Evolutionary conservation across 2,329 filamentous ascomycete species (phyloP).

Genomic region (Macrophomina tecta): DNA sequence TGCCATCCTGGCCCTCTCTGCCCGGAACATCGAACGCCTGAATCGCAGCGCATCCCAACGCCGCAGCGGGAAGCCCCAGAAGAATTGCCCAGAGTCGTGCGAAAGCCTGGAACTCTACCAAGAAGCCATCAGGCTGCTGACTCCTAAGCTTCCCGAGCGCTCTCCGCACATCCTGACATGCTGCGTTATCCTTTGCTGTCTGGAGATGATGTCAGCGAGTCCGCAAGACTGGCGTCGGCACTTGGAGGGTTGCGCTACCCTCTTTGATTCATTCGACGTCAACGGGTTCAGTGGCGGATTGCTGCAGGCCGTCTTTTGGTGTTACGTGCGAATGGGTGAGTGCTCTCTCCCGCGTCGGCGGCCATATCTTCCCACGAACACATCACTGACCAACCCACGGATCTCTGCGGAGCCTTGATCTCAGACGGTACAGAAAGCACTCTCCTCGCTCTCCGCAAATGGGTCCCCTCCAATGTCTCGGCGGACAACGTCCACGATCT

Average conservation of each 20-base stretch:
- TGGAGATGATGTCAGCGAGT: slow-evolving; percentile 56
- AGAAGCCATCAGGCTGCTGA: slow-evolving; percentile 57
- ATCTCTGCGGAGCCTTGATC: slow-evolving; percentile 61
- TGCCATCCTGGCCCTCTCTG: slow-evolving; percentile 59
- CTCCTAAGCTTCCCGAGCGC: slow-evolving; percentile 55
- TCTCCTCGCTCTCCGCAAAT: slow-evolving; percentile 55
- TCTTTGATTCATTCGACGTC: slow-evolving; percentile 58
- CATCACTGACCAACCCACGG: slow-evolving; percentile 31
- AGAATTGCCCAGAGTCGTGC: slow-evolving; percentile 41
- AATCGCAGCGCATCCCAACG: slow-evolving; percentile 30
- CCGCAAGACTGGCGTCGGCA: slow-evolving; percentile 57
- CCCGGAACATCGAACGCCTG: slow-evolving; percentile 58
- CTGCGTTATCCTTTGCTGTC: slow-evolving; percentile 60
- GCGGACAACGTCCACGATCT: slow-evolving; percentile 37
- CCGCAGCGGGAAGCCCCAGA: background rate
- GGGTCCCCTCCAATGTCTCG: slow-evolving; percentile 46
- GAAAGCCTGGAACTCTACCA: slow-evolving; percentile 59
- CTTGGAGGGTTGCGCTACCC: slow-evolving; percentile 59
- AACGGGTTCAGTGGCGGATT: slow-evolving; percentile 59
- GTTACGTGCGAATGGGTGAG: slow-evolving; percentile 59
- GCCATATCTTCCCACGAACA: background rate
- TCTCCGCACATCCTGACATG: slow-evolving; percentile 59
- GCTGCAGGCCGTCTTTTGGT: slow-evolving; percentile 61
- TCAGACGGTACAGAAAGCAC: slow-evolving; percentile 55
- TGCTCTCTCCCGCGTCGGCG: background rate